Conservation (phyloP, 371 early-diverging fungal species). For the Mucor plumbeus region DNA sequence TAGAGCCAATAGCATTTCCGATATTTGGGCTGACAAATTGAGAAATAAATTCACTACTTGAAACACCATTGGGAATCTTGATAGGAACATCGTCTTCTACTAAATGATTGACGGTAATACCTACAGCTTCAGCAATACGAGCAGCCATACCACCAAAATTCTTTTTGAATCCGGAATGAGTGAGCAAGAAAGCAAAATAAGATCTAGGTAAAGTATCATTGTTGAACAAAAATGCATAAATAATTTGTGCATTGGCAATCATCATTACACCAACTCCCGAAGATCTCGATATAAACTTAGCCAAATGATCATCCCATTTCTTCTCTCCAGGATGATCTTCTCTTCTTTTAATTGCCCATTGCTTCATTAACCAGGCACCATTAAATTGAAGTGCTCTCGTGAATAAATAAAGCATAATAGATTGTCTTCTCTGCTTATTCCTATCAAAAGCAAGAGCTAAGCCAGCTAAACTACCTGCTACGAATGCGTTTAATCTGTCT, state of each 20-base stretch:
- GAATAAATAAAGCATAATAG: slow-evolving; percentile 79
- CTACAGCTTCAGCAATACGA: slow-evolving; percentile 48
- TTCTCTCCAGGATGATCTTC: slow-evolving; percentile 29
- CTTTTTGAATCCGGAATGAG: slow-evolving; percentile 66
- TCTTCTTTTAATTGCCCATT: slow-evolving; percentile 58
- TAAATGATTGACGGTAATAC: slow-evolving; percentile 43
- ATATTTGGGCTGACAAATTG: slow-evolving; percentile 63
- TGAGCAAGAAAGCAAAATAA: slow-evolving; percentile 69
- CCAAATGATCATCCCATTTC: slow-evolving; percentile 60
- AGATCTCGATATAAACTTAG: slow-evolving; percentile 54
- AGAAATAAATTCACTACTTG: slow-evolving; percentile 57
- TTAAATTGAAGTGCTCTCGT: slow-evolving; percentile 80
- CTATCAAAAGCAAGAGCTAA: slow-evolving; percentile 72
- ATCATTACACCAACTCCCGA: slow-evolving; percentile 72
- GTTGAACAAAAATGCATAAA: slow-evolving; percentile 68
- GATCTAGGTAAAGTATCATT: slow-evolving; percentile 67
- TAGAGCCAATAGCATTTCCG: slow-evolving; percentile 49
- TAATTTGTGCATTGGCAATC: slow-evolving; percentile 66
- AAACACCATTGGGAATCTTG: slow-evolving; percentile 46
- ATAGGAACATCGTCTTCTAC: slow-evolving; percentile 42
- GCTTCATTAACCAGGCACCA: slow-evolving; percentile 69
- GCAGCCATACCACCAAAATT: slow-evolving; percentile 62
- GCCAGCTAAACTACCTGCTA: slow-evolving; percentile 83
- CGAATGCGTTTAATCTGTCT: slow-evolving; percentile 73
- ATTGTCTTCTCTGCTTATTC: slow-evolving; percentile 71